phyloP scores from a whole-genome alignment of 2,329 filamentous ascomycete species.

The Davidsoniella australis region DNA sequence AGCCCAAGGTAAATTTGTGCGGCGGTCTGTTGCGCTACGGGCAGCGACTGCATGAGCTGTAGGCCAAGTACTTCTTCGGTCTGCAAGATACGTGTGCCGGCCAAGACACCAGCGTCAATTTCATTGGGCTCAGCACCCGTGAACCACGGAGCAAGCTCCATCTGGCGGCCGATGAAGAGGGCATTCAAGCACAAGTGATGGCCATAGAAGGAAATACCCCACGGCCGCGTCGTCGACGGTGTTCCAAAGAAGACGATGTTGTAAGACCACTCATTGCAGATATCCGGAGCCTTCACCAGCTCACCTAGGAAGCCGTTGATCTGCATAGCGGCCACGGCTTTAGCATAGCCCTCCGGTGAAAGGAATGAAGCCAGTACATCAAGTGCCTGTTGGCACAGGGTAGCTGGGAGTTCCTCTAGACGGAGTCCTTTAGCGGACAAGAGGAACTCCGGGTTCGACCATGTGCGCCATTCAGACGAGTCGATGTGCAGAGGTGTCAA shows the following conservation, averaged over 20 bases:
- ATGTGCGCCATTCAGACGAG: slow-evolving; percentile 53
- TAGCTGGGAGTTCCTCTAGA: slow-evolving; percentile 38
- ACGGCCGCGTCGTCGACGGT: slow-evolving; percentile 39
- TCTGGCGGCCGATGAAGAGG: slow-evolving; percentile 47
- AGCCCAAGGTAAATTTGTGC: slow-evolving; percentile 43
- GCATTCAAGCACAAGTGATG: slow-evolving; percentile 62
- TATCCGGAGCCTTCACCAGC: slow-evolving; percentile 39
- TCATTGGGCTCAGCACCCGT: slow-evolving; percentile 65
- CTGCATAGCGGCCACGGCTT: slow-evolving; percentile 52
- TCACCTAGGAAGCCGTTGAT: slow-evolving; percentile 61
- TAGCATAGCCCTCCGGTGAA: slow-evolving; percentile 53
- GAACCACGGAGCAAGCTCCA: slow-evolving; percentile 58
- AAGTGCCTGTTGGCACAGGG: slow-evolving; percentile 33
- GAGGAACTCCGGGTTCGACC: slow-evolving; percentile 58
- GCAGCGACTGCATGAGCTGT: slow-evolving; percentile 50
- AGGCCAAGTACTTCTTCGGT: slow-evolving; percentile 47
- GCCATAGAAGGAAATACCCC: slow-evolving; percentile 62
- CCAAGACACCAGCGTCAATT: slow-evolving; percentile 46
- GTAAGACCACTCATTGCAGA: slow-evolving; percentile 63
- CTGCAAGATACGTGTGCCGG: slow-evolving; percentile 48
- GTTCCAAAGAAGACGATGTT: slow-evolving; percentile 56
- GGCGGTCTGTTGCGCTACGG: slow-evolving; percentile 24
- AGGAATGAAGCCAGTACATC: slow-evolving; percentile 39
- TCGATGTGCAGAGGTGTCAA: slow-evolving; percentile 42
- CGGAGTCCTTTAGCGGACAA: slow-evolving; percentile 51